Percentiles rank a stretch among this genome's conserved stretches.
These are phyloP conservation scores for Gentiana dahurica DNA, from an alignment of 257 asterid genomes.

Conservation along the genomic window DNA sequence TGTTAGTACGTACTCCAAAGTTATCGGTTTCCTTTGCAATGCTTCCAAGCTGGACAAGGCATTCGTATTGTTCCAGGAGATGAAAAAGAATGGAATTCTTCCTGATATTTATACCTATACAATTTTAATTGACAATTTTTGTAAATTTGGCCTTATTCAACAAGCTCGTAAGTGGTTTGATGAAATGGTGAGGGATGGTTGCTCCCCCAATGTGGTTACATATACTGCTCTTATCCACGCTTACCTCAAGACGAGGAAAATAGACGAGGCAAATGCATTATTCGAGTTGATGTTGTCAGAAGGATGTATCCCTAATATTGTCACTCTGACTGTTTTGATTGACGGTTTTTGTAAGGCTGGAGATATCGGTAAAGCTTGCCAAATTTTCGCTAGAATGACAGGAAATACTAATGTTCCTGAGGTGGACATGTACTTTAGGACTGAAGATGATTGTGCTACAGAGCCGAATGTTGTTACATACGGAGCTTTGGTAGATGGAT, in stretches of 20 bases:
- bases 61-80: slow-evolving; percentile 56
- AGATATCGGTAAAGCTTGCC: slow-evolving; percentile 62
- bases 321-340: slow-evolving; percentile 78
- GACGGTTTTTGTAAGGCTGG: slow-evolving; percentile 96
- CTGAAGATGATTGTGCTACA: slow-evolving; percentile 25
- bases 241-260: slow-evolving; percentile 72
- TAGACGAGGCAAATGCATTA: slow-evolving; percentile 55
- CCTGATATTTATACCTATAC: slow-evolving; percentile 91
- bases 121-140: slow-evolving; percentile 78
- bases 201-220: slow-evolving; percentile 80
- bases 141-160: slow-evolving; percentile 76
- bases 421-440: slow-evolving; percentile 56
- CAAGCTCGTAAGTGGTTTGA: slow-evolving; percentile 84
- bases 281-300: slow-evolving; percentile 69
- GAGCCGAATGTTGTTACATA: slow-evolving; percentile 70
- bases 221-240: slow-evolving; percentile 86
- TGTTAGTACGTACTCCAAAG: slow-evolving; percentile 70
- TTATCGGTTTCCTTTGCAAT: slow-evolving; percentile 68
- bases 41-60: slow-evolving; percentile 80
- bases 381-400: slow-evolving; percentile 73
- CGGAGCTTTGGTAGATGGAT: slow-evolving; percentile 91
- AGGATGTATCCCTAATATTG: slow-evolving; percentile 76
- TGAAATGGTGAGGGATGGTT: slow-evolving; percentile 69
- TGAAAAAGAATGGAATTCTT: slow-evolving; percentile 51
- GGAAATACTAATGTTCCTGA: slow-evolving; percentile 40